Percentiles rank a stretch among this genome's conserved stretches.
Evolutionary conservation across 164 flowering plant species (phyloP).

Genomic region (Akebia trifoliata): DNA sequence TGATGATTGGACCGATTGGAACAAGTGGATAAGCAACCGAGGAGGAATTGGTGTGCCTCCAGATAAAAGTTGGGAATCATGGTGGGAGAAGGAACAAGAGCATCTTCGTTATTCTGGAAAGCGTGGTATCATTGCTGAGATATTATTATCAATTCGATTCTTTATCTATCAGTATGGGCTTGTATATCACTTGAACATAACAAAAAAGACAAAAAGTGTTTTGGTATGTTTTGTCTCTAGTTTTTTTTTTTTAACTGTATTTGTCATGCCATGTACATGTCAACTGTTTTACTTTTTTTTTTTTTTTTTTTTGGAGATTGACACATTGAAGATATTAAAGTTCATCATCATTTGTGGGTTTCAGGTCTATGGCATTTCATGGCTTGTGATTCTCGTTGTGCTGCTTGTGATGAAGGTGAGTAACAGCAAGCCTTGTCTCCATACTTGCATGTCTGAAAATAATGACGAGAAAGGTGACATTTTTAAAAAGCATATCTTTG

Average conservation of each 20-base stretch:
- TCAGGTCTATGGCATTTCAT: constrained; percentile 89
- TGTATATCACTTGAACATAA: constrained; percentile 74
- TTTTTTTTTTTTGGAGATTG: background rate
- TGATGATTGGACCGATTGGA: constrained; percentile 98
- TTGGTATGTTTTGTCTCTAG: constrained; percentile 41
- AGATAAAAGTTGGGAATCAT: constrained; percentile 97
- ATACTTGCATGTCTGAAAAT: background rate
- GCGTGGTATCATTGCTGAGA: constrained; percentile 73
- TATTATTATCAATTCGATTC: constrained; percentile 67
- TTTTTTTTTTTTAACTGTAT: background rate
- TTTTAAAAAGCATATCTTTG: no score
- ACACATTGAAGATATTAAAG: no score
- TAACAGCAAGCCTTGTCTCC: background rate
- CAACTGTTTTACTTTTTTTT: background rate
- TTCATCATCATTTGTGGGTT: background rate
- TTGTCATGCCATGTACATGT: background rate
- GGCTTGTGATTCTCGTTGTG: constrained; percentile 73
- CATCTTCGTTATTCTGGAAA: constrained; percentile 86
- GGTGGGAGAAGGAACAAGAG: constrained; percentile 99
- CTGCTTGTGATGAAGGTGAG: constrained; percentile 91
- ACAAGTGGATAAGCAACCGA: constrained; percentile 83
- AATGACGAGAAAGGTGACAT: no score
- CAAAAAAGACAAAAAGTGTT: constrained; percentile 45
- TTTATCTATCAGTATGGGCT: constrained; percentile 95
- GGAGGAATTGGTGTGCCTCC: constrained; percentile 96